Conservation (phyloP, 768 basidiomycete species). For the Rickenella mellea region DNA sequence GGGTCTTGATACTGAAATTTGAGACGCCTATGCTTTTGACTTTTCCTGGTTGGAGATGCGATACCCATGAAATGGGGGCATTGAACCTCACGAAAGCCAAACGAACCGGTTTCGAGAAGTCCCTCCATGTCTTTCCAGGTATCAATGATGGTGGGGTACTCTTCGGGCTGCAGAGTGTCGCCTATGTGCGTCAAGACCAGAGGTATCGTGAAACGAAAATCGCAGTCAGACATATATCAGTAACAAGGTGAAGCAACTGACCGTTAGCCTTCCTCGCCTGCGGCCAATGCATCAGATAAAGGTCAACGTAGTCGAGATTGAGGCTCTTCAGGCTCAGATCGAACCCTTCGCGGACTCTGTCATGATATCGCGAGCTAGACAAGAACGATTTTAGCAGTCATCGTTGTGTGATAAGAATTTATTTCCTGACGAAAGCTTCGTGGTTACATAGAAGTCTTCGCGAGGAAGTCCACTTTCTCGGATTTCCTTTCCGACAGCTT, state of each 20-base stretch:
- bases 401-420: not conserved
- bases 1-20: conserved; percentile 43
- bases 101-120: conserved; percentile 20
- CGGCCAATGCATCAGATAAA: conserved; percentile 33
- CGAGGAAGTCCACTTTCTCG: conserved; percentile 20
- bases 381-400: not conserved
- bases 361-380: conserved; percentile 17
- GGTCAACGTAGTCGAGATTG: conserved; percentile 26
- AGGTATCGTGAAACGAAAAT: too few relatives aligned
- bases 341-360: conserved; percentile 22
- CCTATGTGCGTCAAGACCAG: too few relatives aligned
- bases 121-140: conserved; percentile 28
- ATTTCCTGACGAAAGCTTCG: conserved; percentile 11
- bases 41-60: conserved; percentile 21
- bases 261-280: conserved; percentile 11
- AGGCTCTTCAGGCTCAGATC: conserved; percentile 21
- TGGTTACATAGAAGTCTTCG: conserved; percentile 16
- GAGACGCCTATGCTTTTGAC: conserved; percentile 45
- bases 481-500: conserved; percentile 35
- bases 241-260: conserved; percentile 11
- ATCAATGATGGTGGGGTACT: conserved; percentile 23
- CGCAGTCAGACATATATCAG: too few relatives aligned
- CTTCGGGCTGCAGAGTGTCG: conserved; percentile 12
- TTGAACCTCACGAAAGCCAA: not conserved
- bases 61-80: not conserved